phyloP scores from a whole-genome alignment of 306 rosid species.

The Lagenaria siceraria region DNA sequence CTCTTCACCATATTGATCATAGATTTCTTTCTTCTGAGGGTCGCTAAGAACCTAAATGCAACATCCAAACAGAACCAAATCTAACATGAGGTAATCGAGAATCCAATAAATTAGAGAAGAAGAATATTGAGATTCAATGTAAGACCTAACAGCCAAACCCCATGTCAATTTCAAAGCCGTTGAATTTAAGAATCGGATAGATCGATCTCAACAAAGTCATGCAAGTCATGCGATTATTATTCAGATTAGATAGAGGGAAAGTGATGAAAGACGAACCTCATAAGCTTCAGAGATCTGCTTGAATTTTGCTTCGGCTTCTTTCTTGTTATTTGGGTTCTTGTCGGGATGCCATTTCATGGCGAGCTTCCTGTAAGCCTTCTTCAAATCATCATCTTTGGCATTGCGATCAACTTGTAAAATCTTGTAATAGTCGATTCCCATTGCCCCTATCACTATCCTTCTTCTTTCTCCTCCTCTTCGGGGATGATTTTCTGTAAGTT shows the following conservation, averaged over 20 bases:
- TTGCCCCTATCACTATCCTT: neutral
- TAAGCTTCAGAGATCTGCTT: conserved; percentile 64
- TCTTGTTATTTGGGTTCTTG: conserved; percentile 47
- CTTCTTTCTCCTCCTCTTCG: neutral
- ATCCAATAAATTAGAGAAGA: neutral
- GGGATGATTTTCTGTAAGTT: neutral
- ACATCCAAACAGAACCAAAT: neutral
- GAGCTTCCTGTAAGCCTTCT: conserved; percentile 61
- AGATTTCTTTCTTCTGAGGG: conserved; percentile 49
- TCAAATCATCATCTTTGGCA: conserved; percentile 56
- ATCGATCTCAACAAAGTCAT: neutral
- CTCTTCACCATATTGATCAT: conserved; percentile 71
- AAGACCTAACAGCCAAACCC: neutral
- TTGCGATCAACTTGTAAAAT: conserved; percentile 47
- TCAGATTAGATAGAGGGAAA: neutral
- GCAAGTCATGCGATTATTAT: neutral
- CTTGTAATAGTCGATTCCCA: conserved; percentile 64
- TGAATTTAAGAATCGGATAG: neutral
- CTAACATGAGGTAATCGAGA: neutral
- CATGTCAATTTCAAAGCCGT: neutral
- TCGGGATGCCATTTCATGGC: conserved; percentile 84
- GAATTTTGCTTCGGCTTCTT: conserved; percentile 62
- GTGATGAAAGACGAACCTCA: conserved; percentile 8
- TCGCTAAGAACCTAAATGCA: conserved; percentile 53
- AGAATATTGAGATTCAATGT: neutral